Base-by-base conservation (phyloP, 768 basidiomycete species). In the Pisolithus marmoratus region DNA sequence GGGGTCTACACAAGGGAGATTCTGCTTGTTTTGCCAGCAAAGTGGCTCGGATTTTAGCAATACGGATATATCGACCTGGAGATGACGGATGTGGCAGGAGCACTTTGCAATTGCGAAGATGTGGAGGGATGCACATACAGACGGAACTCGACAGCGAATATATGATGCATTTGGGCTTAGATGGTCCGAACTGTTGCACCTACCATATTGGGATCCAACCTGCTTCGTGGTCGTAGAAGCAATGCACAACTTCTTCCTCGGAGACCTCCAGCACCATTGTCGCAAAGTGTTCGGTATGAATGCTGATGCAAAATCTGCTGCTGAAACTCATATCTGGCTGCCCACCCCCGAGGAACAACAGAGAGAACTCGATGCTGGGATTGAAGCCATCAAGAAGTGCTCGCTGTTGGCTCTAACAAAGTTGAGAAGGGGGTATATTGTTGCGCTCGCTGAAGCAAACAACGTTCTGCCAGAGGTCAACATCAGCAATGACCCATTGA, bases 241-340 rank as follows among this genome's bases (percentile, higher is more conserved):
- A 2, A 75, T 75, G 72, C 73, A 75, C 37, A 62, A 64, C 19
- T 53, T 74, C 3, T 63, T 66, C 48, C 59, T 74, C 17, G 22
- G 54, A 12, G 22, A 42, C 22, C 22, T 42, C 12, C 19, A 42
- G 11, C 41, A 42, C 22, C 41, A 42, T 12, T 42, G 59, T 57
- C 2, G 45, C 58, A 53, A 58, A 3, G 47, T 70, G 12, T 63
- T 42, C 47, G 53, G 51, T 15, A 57, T 64, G 31, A 43, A 58
- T 48, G 36, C 27, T 6, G 23, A 15, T 22, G 17, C 5, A 34
- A 53, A 53, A 9, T 8, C 46, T 11, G 3, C 29, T 29, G 29
- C 29, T 1, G 29, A 42, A 29, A n/a, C 17, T 19, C 15, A 5
- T 11, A 15, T 22, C 8, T 15, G 41, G 20, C 36, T 47, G 3